Evolutionary conservation across 2,329 filamentous ascomycete species (phyloP).

Genomic region (Aureobasidium uvarum): DNA sequence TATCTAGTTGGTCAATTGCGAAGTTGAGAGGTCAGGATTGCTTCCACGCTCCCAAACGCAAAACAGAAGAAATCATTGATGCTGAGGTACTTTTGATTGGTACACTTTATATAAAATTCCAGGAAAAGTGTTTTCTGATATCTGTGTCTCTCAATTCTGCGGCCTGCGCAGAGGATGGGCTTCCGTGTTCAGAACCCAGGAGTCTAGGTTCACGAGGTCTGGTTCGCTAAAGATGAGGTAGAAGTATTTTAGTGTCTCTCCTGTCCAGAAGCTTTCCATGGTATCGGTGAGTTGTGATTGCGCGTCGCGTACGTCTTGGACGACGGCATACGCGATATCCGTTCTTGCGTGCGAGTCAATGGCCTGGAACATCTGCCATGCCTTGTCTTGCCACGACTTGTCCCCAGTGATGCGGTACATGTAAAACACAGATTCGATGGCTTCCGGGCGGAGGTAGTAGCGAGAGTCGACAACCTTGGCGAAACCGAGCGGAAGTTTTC

Average conservation of each 20-base stretch:
- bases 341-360: slow-evolving; percentile 62
- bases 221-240: slow-evolving; percentile 63
- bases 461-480: slow-evolving; percentile 54
- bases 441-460: slow-evolving; percentile 71
- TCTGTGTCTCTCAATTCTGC: not conserved
- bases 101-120: not conserved
- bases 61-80: not conserved
- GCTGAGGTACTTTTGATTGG: slow-evolving; percentile 3
- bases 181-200: slow-evolving; percentile 27
- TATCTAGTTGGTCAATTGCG: not conserved
- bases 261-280: slow-evolving; percentile 71
- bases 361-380: slow-evolving; percentile 71
- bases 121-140: not conserved
- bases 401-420: slow-evolving; percentile 73
- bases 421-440: slow-evolving; percentile 77
- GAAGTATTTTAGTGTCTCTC: slow-evolving; percentile 65
- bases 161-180: slow-evolving; percentile 26
- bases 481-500: slow-evolving; percentile 56
- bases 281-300: slow-evolving; percentile 49
- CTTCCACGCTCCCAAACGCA: not conserved
- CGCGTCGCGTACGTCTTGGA: slow-evolving; percentile 60
- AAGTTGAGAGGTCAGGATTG: not conserved
- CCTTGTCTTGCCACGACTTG: slow-evolving; percentile 62
- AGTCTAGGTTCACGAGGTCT: slow-evolving; percentile 59
- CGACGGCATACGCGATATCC: slow-evolving; percentile 61